phyloP scores from a whole-genome alignment of 2,329 filamentous ascomycete genomes.

The Calonectria montana region DNA sequence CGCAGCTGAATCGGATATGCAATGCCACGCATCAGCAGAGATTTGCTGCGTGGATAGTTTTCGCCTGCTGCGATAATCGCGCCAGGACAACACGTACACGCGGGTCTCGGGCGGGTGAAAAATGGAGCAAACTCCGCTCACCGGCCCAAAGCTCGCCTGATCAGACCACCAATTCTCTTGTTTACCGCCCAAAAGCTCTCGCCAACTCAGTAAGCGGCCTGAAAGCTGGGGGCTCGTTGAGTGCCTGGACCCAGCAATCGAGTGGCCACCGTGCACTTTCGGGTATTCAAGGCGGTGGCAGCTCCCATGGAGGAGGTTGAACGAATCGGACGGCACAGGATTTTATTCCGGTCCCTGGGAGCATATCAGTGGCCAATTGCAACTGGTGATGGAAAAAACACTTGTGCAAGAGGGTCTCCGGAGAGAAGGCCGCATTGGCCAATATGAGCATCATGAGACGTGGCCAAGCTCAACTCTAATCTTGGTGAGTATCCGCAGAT shows the following conservation, averaged over 20 bases:
- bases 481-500: background rate
- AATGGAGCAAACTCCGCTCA: background rate
- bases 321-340: background rate
- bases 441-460: background rate
- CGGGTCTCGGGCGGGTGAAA: background rate
- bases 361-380: background rate
- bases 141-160: no score
- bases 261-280: background rate
- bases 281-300: background rate
- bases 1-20: slow-evolving; percentile 5
- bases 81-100: background rate
- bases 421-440: background rate
- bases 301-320: background rate
- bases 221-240: background rate
- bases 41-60: background rate
- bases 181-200: background rate
- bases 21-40: background rate
- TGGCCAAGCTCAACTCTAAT: background rate
- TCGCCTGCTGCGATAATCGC: background rate
- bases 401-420: background rate
- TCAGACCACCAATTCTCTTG: background rate
- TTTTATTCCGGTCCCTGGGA: background rate
- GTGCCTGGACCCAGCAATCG: background rate
- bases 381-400: background rate
- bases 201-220: background rate